phyloP scores from a whole-genome alignment of 1,284 basidiomycete genomes.

The Termitomyces sp. region DNA sequence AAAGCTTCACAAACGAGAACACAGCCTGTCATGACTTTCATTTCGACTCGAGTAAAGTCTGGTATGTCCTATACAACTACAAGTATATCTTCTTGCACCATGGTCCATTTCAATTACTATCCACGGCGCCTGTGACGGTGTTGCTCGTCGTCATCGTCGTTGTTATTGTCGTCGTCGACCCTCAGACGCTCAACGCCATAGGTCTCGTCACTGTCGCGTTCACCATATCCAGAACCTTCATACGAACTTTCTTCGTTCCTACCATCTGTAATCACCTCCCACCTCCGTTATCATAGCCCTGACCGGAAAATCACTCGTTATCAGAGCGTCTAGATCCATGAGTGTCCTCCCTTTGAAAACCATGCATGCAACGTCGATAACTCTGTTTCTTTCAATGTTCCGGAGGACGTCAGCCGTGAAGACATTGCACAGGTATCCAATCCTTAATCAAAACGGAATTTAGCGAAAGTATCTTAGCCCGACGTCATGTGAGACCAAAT shows the following conservation, averaged over 20 bases:
- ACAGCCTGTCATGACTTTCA: not conserved
- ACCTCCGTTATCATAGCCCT: conserved; percentile 1
- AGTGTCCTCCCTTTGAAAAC: not conserved
- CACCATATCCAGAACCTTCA: conserved; percentile 7
- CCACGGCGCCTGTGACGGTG: conserved; percentile 7
- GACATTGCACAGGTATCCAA: not conserved
- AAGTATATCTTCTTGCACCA: not conserved
- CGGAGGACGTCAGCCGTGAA: not conserved
- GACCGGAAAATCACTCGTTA: conserved; percentile 7
- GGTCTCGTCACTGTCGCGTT: conserved; percentile 27
- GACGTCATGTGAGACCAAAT: not conserved
- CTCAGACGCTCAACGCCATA: conserved; percentile 43
- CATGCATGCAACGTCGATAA: not conserved
- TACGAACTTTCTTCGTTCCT: conserved; percentile 6
- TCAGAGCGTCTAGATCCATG: conserved; percentile 8
- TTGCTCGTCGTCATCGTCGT: conserved; percentile 12
- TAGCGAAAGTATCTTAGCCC: no score
- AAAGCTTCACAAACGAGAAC: not conserved
- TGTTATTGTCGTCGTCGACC: conserved; percentile 20
- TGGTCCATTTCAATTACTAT: conserved; percentile 4
- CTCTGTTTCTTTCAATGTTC: not conserved
- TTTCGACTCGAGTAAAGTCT: not conserved
- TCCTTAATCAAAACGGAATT: not conserved
- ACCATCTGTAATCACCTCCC: no score
- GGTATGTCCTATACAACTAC: not conserved